These are phyloP conservation scores for Zymoseptoria tritici DNA, from an alignment of 2,329 filamentous ascomycete genomes.

Conservation along the genomic window DNA sequence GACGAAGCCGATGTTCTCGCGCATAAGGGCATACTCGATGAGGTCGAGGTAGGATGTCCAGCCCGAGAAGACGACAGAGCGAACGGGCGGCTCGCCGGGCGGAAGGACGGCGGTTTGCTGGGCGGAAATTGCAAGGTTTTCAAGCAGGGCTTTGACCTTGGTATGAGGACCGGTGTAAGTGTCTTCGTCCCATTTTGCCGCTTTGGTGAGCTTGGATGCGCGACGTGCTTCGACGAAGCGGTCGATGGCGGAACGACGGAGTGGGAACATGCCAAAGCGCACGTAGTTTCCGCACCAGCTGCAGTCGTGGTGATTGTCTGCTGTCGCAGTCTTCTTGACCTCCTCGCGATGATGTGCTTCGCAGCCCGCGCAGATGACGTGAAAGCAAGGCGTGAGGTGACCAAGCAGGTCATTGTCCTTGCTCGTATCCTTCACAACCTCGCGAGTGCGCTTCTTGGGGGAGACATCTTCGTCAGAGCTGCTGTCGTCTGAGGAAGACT, in stretches of 20 bases:
- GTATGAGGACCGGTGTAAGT: constrained; percentile 81
- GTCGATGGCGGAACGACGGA: constrained; percentile 52
- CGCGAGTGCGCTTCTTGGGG: constrained; percentile 22
- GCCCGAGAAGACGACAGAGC: constrained; percentile 80
- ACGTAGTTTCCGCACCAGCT: constrained; percentile 60
- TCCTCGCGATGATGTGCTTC: constrained; percentile 51
- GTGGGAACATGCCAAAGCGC: constrained; percentile 57
- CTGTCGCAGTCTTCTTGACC: constrained; percentile 21
- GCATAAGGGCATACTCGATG: constrained; percentile 71
- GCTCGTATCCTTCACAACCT: constrained; percentile 45
- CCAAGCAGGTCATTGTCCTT: constrained; percentile 56
- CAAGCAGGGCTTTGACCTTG: constrained; percentile 76
- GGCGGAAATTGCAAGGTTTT: constrained; percentile 61
- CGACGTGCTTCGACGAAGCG: constrained; percentile 46
- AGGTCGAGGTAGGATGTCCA: constrained; percentile 94
- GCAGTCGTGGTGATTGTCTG: constrained; percentile 51
- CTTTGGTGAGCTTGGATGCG: constrained; percentile 31
- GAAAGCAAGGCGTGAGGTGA: constrained; percentile 79
- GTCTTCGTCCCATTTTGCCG: constrained; percentile 52
- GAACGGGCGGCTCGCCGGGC: constrained; percentile 63
- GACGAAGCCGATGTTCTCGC: constrained; percentile 58
- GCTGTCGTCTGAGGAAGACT: constrained; percentile 42
- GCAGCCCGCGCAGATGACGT: constrained; percentile 73
- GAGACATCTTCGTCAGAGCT: constrained; percentile 39
- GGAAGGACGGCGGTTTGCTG: constrained; percentile 54